Evolutionary conservation across 2,329 filamentous ascomycete species (phyloP).

Genomic region (Orbilia javanica): DNA sequence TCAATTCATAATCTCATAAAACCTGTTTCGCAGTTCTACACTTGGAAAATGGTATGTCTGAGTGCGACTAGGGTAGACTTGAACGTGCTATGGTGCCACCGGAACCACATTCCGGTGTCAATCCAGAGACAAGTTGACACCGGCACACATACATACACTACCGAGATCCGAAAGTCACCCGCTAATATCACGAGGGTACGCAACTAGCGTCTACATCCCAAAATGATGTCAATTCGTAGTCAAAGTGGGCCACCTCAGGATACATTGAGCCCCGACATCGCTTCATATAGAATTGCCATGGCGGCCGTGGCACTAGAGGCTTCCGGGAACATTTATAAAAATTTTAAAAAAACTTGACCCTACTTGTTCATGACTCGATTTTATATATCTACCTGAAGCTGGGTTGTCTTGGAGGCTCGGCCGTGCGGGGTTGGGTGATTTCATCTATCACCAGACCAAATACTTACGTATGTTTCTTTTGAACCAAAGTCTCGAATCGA

Average conservation of each 20-base stretch:
- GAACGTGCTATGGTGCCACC: no score
- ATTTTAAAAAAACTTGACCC: neutral
- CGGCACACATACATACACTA: neutral
- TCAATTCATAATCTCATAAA: no score
- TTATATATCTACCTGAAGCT: neutral
- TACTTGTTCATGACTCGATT: neutral
- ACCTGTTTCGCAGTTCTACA: no score
- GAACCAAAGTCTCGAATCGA: neutral
- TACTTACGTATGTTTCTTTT: neutral
- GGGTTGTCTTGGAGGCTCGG: neutral
- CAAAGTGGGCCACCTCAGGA: neutral
- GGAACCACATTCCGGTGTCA: no score
- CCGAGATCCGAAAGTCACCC: neutral
- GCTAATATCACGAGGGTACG: neutral
- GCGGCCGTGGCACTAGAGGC: neutral
- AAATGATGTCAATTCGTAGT: neutral
- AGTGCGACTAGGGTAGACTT: no score
- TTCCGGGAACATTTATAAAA: constrained; percentile 10
- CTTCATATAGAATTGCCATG: constrained; percentile 1
- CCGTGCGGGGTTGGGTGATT: neutral
- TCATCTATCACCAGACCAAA: neutral
- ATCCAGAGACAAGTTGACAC: neutral
- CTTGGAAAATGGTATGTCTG: no score
- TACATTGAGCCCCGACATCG: neutral
- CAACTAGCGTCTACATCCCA: neutral